These are phyloP conservation scores for Cucurbita pepo DNA, from an alignment of 306 rosid genomes.

Conservation along the genomic window DNA sequence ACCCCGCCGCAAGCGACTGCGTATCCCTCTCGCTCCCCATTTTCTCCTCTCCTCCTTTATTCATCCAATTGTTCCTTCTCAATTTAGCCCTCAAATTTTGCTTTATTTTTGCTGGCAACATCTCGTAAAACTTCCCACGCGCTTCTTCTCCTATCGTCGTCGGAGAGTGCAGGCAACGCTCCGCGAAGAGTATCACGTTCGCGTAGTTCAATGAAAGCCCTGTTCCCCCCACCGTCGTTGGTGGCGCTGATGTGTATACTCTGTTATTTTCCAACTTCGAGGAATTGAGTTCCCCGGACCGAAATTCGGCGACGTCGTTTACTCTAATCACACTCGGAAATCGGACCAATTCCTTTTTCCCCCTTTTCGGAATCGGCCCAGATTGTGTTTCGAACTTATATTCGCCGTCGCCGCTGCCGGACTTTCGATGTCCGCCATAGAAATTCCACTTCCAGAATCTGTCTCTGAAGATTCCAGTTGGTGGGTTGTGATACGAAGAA, in stretches of 20 bases:
- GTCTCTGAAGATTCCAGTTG: not conserved
- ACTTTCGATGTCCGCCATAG: not conserved
- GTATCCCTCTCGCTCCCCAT: constrained; percentile 3
- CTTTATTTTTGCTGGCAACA: constrained; percentile 40
- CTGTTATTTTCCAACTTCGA: constrained; percentile 6
- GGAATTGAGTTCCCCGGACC: not conserved
- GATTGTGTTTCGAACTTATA: not conserved
- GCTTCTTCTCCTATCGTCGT: constrained; percentile 19
- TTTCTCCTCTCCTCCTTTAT: constrained; percentile 11
- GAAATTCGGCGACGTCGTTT: not conserved
- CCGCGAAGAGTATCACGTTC: constrained; percentile 30
- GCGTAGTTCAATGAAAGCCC: constrained; percentile 52
- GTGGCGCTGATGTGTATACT: constrained; percentile 19
- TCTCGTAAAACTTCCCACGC: constrained; percentile 35
- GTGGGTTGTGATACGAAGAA: not conserved
- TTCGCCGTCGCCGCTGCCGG: constrained; percentile 3
- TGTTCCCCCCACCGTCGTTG: constrained; percentile 40
- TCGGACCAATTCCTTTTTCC: not conserved
- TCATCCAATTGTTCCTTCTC: constrained; percentile 8
- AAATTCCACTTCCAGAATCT: not conserved
- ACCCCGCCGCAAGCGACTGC: constrained; percentile 12
- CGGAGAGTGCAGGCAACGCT: constrained; percentile 31
- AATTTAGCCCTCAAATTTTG: constrained; percentile 20
- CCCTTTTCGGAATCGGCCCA: constrained; percentile 5
- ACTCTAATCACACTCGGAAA: not conserved